Conservation (phyloP, 1,139 yeast species). For the Geotrichum aggregatum region DNA sequence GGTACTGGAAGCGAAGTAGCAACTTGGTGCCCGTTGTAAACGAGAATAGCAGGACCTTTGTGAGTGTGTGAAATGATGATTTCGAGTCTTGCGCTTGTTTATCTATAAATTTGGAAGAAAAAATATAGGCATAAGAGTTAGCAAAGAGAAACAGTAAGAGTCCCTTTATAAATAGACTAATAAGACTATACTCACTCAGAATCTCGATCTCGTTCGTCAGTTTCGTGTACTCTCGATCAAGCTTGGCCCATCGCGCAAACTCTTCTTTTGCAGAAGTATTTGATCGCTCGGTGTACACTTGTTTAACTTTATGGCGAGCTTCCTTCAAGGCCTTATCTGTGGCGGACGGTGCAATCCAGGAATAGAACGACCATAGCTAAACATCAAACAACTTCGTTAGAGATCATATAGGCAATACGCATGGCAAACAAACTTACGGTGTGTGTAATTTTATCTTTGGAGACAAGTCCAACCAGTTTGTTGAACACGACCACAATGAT, state of each 20-base stretch:
- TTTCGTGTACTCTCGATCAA: conserved; percentile 67
- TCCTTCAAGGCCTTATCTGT: conserved; percentile 39
- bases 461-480: conserved; percentile 26
- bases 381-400: conserved; percentile 12
- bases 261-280: conserved; percentile 83
- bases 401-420: too few species aligned
- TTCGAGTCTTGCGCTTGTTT: conserved; percentile 42
- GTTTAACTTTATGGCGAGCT: conserved; percentile 47
- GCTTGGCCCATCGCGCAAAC: conserved; percentile 93
- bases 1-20: conserved; percentile 51
- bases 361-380: conserved; percentile 43
- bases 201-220: conserved; percentile 51
- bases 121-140: not conserved
- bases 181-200: conserved; percentile 30
- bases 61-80: conserved; percentile 38
- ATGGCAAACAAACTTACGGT: too few species aligned
- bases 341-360: conserved; percentile 40
- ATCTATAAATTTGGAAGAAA: conserved; percentile 22
- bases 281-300: conserved; percentile 52
- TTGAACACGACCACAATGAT: conserved; percentile 31
- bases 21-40: conserved; percentile 42
- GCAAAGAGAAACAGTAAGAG: not conserved
- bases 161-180: too few species aligned
- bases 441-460: conserved; percentile 32
- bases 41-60: conserved; percentile 32